These are phyloP conservation scores for carrot (Daucus carota) DNA, from an alignment of 129 eudicot genomes.

Conservation along the genomic window DNA sequence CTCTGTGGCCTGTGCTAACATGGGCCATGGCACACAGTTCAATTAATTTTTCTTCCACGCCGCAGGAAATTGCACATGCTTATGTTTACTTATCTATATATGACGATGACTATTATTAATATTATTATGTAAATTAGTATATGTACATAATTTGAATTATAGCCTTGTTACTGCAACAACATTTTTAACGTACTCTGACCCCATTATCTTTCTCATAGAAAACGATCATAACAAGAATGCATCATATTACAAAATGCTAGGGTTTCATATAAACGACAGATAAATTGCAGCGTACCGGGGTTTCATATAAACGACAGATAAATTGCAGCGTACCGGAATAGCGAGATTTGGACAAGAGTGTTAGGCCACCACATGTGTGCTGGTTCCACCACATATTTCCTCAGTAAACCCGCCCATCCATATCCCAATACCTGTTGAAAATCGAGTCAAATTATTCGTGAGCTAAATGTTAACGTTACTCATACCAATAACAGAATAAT, in stretches of 20 bases:
- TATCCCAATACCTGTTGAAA: constrained; percentile 60
- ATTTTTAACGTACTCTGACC: background rate
- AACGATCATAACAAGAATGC: background rate
- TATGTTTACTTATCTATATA: background rate
- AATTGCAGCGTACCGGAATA: constrained; percentile 37
- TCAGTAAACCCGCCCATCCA: constrained; percentile 84
- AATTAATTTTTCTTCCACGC: background rate
- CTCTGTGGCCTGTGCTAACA: background rate
- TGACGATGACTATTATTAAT: background rate
- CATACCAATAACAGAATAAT: too few species aligned
- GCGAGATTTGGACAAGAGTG: constrained; percentile 76
- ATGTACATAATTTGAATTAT: background rate
- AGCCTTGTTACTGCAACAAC: background rate
- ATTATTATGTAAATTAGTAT: background rate
- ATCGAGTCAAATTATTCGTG: background rate
- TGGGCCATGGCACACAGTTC: background rate
- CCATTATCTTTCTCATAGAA: background rate
- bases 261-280: too few species aligned
- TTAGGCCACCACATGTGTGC: constrained; percentile 96
- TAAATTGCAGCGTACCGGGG: too few species aligned
- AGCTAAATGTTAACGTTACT: too few species aligned
- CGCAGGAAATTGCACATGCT: background rate
- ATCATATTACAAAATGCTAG: too few species aligned
- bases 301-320: too few species aligned
- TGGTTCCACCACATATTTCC: constrained; percentile 81